These are phyloP conservation scores for Bipolaris bicolor DNA, from an alignment of 2,329 filamentous ascomycete species.

Conservation along the genomic window DNA sequence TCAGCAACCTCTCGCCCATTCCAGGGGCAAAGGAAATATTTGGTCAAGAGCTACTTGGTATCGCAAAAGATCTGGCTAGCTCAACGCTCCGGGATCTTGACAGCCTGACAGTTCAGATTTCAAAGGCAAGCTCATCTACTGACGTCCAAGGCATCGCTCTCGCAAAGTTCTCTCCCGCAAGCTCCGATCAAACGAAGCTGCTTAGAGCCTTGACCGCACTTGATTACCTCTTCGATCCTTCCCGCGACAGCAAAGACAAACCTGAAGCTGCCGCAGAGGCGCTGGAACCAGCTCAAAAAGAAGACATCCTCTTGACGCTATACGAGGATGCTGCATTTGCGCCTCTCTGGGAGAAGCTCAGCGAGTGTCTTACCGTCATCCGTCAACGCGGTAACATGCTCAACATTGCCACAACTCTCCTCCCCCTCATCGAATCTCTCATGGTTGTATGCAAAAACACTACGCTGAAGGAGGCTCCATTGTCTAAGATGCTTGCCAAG, in stretches of 20 bases:
- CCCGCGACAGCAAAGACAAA: constrained; percentile 63
- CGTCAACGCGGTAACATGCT: constrained; percentile 93
- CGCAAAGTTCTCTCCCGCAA: constrained; percentile 92
- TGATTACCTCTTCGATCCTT: constrained; percentile 92
- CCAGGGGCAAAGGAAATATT: constrained; percentile 89
- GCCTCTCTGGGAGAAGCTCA: constrained; percentile 89
- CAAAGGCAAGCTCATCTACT: constrained; percentile 83
- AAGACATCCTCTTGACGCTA: constrained; percentile 82
- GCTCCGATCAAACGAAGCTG: constrained; percentile 95
- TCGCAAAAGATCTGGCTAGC: constrained; percentile 83
- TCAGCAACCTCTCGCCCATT: constrained; percentile 95
- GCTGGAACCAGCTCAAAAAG: constrained; percentile 69
- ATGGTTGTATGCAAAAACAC: constrained; percentile 99
- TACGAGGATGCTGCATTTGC: constrained; percentile 92
- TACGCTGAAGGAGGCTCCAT: constrained; percentile 71
- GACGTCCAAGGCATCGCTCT: constrained; percentile 95
- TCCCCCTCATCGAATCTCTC: constrained; percentile 91
- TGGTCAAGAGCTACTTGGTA: constrained; percentile 87
- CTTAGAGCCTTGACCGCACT: constrained; percentile 90
- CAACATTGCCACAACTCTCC: constrained; percentile 92
- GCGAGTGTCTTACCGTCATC: constrained; percentile 85
- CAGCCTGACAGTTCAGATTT: constrained; percentile 83
- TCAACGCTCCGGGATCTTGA: constrained; percentile 85
- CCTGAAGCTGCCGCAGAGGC: constrained; percentile 54
- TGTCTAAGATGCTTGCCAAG: constrained; percentile 56